Base-by-base conservation (phyloP, 805 yeast genomes). In the Ogataea sp. region DNA sequence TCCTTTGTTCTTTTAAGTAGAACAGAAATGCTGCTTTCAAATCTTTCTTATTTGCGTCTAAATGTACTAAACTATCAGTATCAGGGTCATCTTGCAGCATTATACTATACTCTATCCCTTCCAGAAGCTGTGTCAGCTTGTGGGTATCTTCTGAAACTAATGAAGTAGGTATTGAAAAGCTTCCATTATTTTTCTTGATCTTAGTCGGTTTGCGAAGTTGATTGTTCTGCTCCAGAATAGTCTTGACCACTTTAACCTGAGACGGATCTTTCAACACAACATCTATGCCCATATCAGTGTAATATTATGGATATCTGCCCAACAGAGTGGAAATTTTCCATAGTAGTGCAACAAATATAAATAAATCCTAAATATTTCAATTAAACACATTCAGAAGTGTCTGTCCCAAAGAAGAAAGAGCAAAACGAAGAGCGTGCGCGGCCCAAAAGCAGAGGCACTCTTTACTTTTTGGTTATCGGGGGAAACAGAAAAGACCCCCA, bases 221-320 rank as follows among this genome's bases (percentile, higher is more conserved):
- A 6, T 25, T 13, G 2, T 16, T 3, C 11, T n/a, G 15, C 20
- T 46, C 49, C 15, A 46, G 18, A 11, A 11, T 11, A 5, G 25
- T 32, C 24, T 46, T 46, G 6, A 42, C 18, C 4, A 27, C n/a
- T 34, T 43, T 39, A 6, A 43, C 38, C 20, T 25, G 15, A 13
- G 20, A 17, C 4, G 32, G 20, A 21, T 40, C 36, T 3, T 11
- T 15, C 5, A 32, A 3, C 17, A 21, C 7, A 10, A 32, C 35
- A 4, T 6, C 11, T 16, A 29, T 11, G 8, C 9, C 17, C 32
- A 29, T 29, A n/a, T n/a, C 14, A 28, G 31, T 28, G 17, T n/a
- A 9, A 6, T 28, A 8, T 28, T 14, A 13, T 14, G 7, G 14
- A 6, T n/a, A 15, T 14, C n/a, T n/a, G n/a, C n/a, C n/a, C n/a